These are phyloP conservation scores for Tuber indicum DNA, from an alignment of 495 filamentous ascomycete species.

Conservation along the genomic window DNA sequence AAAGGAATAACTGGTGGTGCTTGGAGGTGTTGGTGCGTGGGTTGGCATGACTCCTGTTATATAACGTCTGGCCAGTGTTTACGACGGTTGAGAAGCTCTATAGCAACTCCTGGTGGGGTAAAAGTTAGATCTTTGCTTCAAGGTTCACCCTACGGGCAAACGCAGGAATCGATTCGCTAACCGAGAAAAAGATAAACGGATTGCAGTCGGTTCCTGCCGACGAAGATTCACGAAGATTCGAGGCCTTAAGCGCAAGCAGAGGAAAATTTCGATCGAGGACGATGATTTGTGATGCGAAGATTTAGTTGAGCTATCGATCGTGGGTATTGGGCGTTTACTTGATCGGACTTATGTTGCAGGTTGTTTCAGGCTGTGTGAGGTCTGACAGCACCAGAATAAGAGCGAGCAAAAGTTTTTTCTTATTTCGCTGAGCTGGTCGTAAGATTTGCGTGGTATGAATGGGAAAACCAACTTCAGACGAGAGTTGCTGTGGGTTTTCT, in stretches of 20 bases:
- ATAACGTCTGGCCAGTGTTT: slow-evolving; percentile 36
- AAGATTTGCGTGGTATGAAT: slow-evolving; percentile 30
- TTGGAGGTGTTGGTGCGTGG: slow-evolving; percentile 39
- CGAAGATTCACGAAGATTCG: background rate
- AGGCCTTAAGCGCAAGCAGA: background rate
- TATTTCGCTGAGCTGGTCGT: slow-evolving; percentile 26
- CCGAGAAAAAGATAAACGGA: background rate
- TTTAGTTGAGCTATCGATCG: background rate
- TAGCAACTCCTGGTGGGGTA: background rate
- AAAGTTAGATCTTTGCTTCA: background rate
- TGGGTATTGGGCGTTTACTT: slow-evolving; percentile 7
- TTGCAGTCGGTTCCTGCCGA: slow-evolving; percentile 5
- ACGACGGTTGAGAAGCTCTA: slow-evolving; percentile 3
- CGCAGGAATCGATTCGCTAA: background rate
- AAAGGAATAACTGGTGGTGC: slow-evolving; percentile 37
- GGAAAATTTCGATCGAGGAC: background rate
- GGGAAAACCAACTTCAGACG: slow-evolving; percentile 38
- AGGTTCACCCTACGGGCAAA: background rate
- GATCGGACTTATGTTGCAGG: slow-evolving; percentile 11
- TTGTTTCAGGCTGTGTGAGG: slow-evolving; percentile 29
- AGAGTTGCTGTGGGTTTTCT: slow-evolving; percentile 39
- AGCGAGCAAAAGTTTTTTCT: slow-evolving; percentile 17
- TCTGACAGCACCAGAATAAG: background rate
- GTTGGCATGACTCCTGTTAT: slow-evolving; percentile 33
- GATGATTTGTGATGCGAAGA: background rate